phyloP scores from a whole-genome alignment of 1,284 basidiomycete species.

The Cystobasidium slooffiae region DNA sequence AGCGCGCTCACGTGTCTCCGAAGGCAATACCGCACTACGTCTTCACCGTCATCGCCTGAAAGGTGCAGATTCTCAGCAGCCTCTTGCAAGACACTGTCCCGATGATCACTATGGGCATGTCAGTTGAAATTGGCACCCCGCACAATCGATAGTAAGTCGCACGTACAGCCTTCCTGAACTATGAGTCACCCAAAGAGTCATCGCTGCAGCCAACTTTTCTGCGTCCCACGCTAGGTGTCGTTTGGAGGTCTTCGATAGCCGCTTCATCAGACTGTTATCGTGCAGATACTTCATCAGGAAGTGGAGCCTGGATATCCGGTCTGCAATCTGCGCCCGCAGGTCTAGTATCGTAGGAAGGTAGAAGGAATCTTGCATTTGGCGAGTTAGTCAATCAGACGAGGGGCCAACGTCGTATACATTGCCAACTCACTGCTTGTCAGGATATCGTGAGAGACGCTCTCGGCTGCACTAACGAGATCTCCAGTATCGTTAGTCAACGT shows the following conservation, averaged over 20 bases:
- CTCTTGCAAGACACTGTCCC: constrained; percentile 56
- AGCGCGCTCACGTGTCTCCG: constrained; percentile 64
- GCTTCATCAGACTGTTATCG: constrained; percentile 71
- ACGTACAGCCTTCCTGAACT: constrained; percentile 65
- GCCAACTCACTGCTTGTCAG: constrained; percentile 63
- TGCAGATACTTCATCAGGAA: constrained; percentile 87
- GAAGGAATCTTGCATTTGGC: background rate
- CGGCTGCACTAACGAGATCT: constrained; percentile 76
- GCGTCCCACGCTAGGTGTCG: constrained; percentile 81
- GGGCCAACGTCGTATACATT: constrained; percentile 15
- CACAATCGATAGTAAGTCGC: background rate
- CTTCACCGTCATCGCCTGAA: constrained; percentile 63
- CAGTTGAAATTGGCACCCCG: too few species aligned
- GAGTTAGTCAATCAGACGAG: background rate
- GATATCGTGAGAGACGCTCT: constrained; percentile 75
- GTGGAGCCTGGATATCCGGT: constrained; percentile 73
- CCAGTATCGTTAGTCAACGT: constrained; percentile 72
- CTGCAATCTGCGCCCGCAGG: constrained; percentile 75
- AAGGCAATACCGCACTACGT: constrained; percentile 84
- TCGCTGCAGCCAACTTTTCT: constrained; percentile 81
- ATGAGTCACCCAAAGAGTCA: constrained; percentile 81
- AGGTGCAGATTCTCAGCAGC: constrained; percentile 61
- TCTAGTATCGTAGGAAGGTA: constrained; percentile 74
- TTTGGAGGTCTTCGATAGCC: constrained; percentile 80
- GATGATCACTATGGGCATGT: background rate